Conservation (phyloP, 2,329 filamentous ascomycete species). For the Sarocladium oryzae region DNA sequence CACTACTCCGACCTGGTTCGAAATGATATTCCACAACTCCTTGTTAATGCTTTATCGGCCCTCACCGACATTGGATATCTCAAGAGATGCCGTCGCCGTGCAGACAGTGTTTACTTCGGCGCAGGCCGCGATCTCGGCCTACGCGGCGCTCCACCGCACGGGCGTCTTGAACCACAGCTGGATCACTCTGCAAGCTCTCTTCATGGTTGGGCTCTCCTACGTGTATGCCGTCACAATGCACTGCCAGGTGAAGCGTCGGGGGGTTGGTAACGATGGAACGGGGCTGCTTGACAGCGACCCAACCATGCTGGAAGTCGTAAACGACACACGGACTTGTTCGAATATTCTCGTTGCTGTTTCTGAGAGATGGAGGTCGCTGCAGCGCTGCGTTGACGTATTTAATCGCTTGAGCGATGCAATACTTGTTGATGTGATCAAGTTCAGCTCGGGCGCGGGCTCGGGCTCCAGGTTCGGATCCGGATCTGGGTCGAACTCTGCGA, state of each 20-base stretch:
- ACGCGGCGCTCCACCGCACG: conserved; percentile 36
- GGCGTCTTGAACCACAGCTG: conserved; percentile 41
- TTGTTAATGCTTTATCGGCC: conserved; percentile 36
- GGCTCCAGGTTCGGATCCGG: too few relatives aligned
- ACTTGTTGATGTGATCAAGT: conserved; percentile 31
- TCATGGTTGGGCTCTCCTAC: conserved; percentile 38
- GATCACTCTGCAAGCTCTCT: conserved; percentile 42
- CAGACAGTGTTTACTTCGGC: conserved; percentile 33
- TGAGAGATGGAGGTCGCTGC: conserved; percentile 32
- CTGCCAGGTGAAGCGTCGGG: conserved; percentile 23
- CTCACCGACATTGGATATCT: conserved; percentile 23
- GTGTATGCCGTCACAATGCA: conserved; percentile 35
- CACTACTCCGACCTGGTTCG: conserved; percentile 34
- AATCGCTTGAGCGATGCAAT: conserved; percentile 36
- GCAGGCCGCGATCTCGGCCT: conserved; percentile 32
- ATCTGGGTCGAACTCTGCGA: not conserved
- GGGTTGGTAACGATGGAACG: conserved; percentile 4
- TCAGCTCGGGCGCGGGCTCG: conserved; percentile 9
- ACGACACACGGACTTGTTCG: conserved; percentile 34
- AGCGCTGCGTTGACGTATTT: conserved; percentile 36
- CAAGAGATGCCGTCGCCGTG: conserved; percentile 18
- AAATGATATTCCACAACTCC: conserved; percentile 34
- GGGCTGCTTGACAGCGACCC: conserved; percentile 25
- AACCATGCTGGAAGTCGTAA: conserved; percentile 34
- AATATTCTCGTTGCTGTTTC: conserved; percentile 38